These are phyloP conservation scores for Anethum foeniculum DNA, from an alignment of 140 eudicot species.

Conservation along the genomic window DNA sequence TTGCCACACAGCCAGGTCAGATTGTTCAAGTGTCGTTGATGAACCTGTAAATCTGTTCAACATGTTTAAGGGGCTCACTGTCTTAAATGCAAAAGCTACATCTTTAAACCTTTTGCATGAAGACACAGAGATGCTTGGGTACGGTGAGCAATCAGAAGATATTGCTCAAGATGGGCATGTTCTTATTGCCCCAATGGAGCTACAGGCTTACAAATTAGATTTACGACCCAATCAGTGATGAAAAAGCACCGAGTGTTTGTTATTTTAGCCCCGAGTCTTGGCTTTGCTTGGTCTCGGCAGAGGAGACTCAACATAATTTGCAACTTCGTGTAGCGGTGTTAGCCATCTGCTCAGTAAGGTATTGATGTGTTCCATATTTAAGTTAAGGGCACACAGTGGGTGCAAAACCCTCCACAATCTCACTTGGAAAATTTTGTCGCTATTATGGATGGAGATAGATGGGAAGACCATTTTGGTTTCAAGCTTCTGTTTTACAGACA, in stretches of 20 bases:
- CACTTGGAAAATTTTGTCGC: neutral
- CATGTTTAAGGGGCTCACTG: constrained; percentile 62
- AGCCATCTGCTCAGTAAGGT: neutral
- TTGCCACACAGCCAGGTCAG: constrained; percentile 62
- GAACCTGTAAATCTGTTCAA: constrained; percentile 56
- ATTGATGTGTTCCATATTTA: neutral
- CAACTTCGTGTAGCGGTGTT: neutral
- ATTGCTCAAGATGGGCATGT: constrained; percentile 71
- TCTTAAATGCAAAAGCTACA: constrained; percentile 56
- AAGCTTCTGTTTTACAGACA: neutral
- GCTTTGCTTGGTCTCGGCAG: neutral
- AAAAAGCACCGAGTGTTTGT: neutral
- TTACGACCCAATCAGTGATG: constrained; percentile 41
- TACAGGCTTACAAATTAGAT: constrained; percentile 74
- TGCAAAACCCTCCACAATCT: neutral
- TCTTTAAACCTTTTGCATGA: constrained; percentile 86
- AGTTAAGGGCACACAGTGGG: neutral
- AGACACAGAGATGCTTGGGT: constrained; percentile 83
- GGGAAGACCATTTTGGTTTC: neutral
- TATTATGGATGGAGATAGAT: neutral
- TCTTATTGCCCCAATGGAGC: constrained; percentile 79
- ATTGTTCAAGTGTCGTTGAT: constrained; percentile 54
- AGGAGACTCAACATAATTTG: neutral
- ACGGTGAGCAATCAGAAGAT: constrained; percentile 46
- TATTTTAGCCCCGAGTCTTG: neutral